Evolutionary conservation across 208 protist species (phyloP).

Genomic region (Naegleria lovaniensis): DNA sequence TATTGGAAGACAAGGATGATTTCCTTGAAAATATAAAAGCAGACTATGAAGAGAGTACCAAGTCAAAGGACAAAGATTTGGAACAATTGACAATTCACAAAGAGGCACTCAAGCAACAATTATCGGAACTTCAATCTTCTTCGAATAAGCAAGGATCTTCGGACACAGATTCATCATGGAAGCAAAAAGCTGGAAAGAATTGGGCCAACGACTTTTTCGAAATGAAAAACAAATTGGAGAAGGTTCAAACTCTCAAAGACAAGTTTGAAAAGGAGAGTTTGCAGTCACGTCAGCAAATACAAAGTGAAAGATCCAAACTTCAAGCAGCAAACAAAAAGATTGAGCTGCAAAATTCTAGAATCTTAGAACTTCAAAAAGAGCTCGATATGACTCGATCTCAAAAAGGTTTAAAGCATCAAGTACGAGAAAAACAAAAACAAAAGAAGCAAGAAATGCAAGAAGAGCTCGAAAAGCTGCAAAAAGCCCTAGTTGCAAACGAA

Average conservation of each 20-base stretch:
- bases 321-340: not conserved
- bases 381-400: not conserved
- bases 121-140: not conserved
- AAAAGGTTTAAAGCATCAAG: not conserved
- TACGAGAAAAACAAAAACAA: not conserved
- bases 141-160: not conserved
- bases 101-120: not conserved
- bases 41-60: not conserved
- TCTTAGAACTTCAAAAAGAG: not conserved
- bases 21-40: not conserved
- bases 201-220: slow-evolving; percentile 3
- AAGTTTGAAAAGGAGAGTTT: not conserved
- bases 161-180: not conserved
- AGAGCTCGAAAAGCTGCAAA: not conserved
- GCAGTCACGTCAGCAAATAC: not conserved
- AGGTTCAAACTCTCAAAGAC: not conserved
- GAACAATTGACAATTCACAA: not conserved
- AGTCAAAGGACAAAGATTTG: not conserved
- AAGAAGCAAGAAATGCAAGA: not conserved
- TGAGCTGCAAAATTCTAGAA: not conserved
- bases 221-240: not conserved
- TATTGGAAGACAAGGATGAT: not conserved
- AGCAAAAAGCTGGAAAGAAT: not conserved
- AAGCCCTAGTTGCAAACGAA: not conserved
- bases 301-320: not conserved